Conservation (phyloP, 1,284 basidiomycete species). For the Cutaneotrichosporon sp. region DNA sequence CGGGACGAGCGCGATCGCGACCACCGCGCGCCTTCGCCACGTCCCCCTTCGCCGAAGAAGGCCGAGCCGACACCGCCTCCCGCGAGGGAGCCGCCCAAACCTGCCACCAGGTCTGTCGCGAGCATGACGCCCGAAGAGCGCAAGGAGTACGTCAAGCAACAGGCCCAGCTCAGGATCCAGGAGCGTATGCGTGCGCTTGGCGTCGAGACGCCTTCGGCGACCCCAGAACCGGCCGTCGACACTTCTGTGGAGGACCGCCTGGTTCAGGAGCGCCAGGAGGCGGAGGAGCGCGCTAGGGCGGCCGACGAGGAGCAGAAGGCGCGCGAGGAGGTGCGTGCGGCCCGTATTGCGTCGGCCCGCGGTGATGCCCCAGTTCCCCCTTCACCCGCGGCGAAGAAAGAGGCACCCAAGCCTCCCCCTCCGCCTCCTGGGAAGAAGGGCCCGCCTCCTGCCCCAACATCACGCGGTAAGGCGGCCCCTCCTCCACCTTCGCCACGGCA, state of each 20-base stretch:
- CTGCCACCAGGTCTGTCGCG: slow-evolving; percentile 58
- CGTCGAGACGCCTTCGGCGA: slow-evolving; percentile 59
- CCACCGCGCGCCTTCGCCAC: slow-evolving; percentile 5
- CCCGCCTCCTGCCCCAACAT: slow-evolving; percentile 43
- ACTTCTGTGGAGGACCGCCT: slow-evolving; percentile 76
- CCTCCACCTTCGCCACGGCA: slow-evolving; percentile 18
- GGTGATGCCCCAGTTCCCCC: slow-evolving; percentile 25
- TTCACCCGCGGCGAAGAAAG: slow-evolving; percentile 57
- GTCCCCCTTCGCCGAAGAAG: slow-evolving; percentile 7
- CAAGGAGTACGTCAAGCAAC: slow-evolving; percentile 71
- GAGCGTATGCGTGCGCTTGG: slow-evolving; percentile 87
- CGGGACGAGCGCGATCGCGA: slow-evolving; percentile 8
- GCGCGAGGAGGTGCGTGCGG: slow-evolving; percentile 66
- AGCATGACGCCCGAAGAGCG: slow-evolving; percentile 85
- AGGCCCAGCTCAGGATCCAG: slow-evolving; percentile 80
- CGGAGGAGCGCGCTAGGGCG: slow-evolving; percentile 70
- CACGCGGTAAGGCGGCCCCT: slow-evolving; percentile 29
- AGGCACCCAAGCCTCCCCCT: slow-evolving; percentile 43
- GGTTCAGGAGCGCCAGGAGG: slow-evolving; percentile 77
- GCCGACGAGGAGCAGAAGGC: slow-evolving; percentile 77
- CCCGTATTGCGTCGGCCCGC: slow-evolving; percentile 66
- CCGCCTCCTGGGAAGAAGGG: slow-evolving; percentile 25
- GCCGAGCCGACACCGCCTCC: slow-evolving; percentile 5
- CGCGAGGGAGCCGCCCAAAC: slow-evolving; percentile 25
- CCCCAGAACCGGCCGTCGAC: slow-evolving; percentile 59